A percentile compares a stretch with the other conserved stretches of the same genome.
Conservation (phyloP, 129 eudicot genomes). For the Chrysanthemum makinoi region DNA sequence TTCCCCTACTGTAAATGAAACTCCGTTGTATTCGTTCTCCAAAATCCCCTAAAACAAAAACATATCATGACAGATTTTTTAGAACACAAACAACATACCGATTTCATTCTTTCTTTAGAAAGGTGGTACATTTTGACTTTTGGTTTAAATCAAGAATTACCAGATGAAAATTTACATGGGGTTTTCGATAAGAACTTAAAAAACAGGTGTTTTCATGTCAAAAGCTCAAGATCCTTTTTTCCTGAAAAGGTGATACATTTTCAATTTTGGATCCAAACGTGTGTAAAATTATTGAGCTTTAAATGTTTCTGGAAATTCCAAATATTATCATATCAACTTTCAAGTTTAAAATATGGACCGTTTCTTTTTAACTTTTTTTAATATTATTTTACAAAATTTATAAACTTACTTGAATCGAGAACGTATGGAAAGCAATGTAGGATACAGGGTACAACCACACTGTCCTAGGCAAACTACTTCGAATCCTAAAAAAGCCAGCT, state of each 20-base stretch:
- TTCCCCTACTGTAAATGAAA: slow-evolving; percentile 68
- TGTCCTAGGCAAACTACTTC: slow-evolving; percentile 78
- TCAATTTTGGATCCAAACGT: too few relatives aligned
- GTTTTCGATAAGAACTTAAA: too few relatives aligned
- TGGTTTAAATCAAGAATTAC: too few relatives aligned
- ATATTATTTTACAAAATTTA: neutral
- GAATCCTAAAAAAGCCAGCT: slow-evolving; percentile 84
- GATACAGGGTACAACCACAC: slow-evolving; percentile 89
- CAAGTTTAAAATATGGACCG: neutral
- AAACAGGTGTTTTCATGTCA: too few relatives aligned
- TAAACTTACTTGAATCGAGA: slow-evolving; percentile 70
- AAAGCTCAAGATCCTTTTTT: too few relatives aligned
- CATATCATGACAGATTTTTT: neutral
- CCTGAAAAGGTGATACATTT: too few relatives aligned
- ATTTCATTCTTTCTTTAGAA: neutral
- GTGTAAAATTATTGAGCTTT: too few relatives aligned
- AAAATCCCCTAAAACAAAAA: slow-evolving; percentile 17
- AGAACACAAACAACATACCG: neutral
- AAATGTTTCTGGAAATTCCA: too few relatives aligned
- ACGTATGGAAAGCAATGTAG: slow-evolving; percentile 87
- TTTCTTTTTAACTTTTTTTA: neutral
- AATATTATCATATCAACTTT: too few relatives aligned
- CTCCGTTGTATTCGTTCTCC: slow-evolving; percentile 69
- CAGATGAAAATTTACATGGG: too few relatives aligned
- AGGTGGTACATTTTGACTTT: too few relatives aligned